Conservation (phyloP, 2,329 filamentous ascomycete species). For the Pseudofabraea citricarpa region DNA sequence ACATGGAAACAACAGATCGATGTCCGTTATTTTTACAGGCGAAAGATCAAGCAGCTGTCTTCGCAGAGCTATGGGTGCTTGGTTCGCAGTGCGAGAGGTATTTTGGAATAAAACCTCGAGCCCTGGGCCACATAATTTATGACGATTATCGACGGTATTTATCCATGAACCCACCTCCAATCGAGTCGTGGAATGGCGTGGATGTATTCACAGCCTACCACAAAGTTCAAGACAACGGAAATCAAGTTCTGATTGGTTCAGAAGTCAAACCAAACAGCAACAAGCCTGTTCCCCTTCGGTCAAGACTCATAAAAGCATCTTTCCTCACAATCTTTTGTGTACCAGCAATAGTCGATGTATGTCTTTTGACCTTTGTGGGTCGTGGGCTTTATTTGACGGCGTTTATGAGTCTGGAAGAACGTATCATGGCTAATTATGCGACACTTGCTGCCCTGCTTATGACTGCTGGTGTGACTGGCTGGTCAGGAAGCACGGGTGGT, state of each 20-base stretch:
- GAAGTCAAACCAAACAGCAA: slow-evolving; percentile 11
- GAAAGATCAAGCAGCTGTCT: slow-evolving; percentile 57
- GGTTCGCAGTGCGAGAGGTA: slow-evolving; percentile 60
- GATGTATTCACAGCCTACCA: slow-evolving; percentile 5
- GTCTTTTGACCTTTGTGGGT: slow-evolving; percentile 52
- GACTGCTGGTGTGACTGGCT: slow-evolving; percentile 55
- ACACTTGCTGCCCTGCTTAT: slow-evolving; percentile 54
- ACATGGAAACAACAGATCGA: slow-evolving; percentile 57
- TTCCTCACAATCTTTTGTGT: slow-evolving; percentile 57
- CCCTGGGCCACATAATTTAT: slow-evolving; percentile 34
- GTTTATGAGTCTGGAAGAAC: slow-evolving; percentile 45
- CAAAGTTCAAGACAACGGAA: slow-evolving; percentile 26
- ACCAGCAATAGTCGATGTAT: slow-evolving; percentile 56
- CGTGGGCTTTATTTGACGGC: slow-evolving; percentile 56
- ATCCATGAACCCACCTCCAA: slow-evolving; percentile 21
- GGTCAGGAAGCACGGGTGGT: slow-evolving; percentile 58
- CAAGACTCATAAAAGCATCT: slow-evolving; percentile 44
- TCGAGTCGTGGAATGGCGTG: slow-evolving; percentile 10
- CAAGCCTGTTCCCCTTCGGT: slow-evolving; percentile 22
- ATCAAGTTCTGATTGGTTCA: slow-evolving; percentile 38
- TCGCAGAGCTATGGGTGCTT: slow-evolving; percentile 57
- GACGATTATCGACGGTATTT: slow-evolving; percentile 43
- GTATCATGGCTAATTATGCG: slow-evolving; percentile 47
- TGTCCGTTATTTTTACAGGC: slow-evolving; percentile 57
- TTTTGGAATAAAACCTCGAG: slow-evolving; percentile 49